Evolutionary conservation across 1,284 basidiomycete genomes (phyloP), one percentile per base, ranked within the genome.

Genomic region (Gomphus bonarii): DNA sequence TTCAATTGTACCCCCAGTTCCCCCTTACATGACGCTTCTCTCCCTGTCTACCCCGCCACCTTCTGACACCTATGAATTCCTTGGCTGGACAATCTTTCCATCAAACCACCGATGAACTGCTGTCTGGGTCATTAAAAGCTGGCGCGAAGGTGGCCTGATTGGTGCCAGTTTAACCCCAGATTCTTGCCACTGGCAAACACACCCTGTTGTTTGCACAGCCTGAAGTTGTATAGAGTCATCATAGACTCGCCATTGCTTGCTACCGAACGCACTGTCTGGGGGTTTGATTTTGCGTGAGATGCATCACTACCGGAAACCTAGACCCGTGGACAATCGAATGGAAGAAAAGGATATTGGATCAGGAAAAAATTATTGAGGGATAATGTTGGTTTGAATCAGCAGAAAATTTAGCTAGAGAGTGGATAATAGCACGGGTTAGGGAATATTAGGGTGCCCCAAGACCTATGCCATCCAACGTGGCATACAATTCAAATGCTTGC

Each of bases 121-220:
- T 1, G 73, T 75, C n/a, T 90, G 85, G 76, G 84, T 97, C 65
- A 78, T 95, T 42, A 75, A 80, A 47, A 88, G 88, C 78, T 97
- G 93, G 83, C 80, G 94, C 50, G 84, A 90, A 62, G 84, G 85
- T 53, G 78, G 80, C 2, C 72, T 82, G 40, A 66, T 75, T 35
- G 72, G 77, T 58, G 73, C 76, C 22, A 70, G 72, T 20, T 70
- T 72, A n/a, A 69, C 71, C 20, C 38, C 20, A 43, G 28, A 11
- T 1, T 20, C n/a, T 22, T 14, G 16, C 8, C n/a, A 7, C 33
- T n/a, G 36, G 61, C 42, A 4, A 43, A 54, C 49, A 36, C 58
- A 31, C 35, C 36, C 33, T 47, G 54, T 25, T 54, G 57, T 14
- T 59, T 62, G 46, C 62, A 66, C 42, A 70, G 70, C 16, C 72